Base-by-base conservation (phyloP, 495 filamentous ascomycete genomes). In the Penicillium canariense region DNA sequence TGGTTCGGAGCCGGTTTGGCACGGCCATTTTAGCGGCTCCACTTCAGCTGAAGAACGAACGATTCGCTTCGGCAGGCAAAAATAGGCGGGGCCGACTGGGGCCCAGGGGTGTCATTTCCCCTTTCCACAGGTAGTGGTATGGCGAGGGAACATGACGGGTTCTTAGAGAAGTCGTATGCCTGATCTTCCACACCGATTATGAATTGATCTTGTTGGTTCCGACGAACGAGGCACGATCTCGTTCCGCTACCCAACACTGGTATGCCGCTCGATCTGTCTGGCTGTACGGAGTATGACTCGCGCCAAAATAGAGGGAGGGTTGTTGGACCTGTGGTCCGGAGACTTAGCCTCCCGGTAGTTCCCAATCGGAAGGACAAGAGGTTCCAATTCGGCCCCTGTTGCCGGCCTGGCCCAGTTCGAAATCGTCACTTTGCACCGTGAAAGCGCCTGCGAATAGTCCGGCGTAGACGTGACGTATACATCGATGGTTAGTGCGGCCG, bases 31-130 rank as follows among this genome's bases (percentile, higher is more conserved):
- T n/a, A 4, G 43, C 14, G 23, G 42, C 42, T 45, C 42, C 42
- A 46, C 43, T 30, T 30, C 43, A 46, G 43, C 43, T 46, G 43
- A 46, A 46, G 43, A 30, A 44, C 20, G 36, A 22, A 42, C 22
- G 43, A 9, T 30, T n/a, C 14, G 43, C 43, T 46, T 30, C 43
- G 26, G 26, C 43, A 46, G 40, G 43, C 26, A 30, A 46, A 46
- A 46, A 46, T 46, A 46, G 26, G 43, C 43, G 43, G 43, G 9
- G 17, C 18, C 39, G 14, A 4, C 14, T 15, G 2, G 3, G 43
- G 43, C 26, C 28, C 43, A 17, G 38, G 20, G 20, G 5, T 5
- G 12, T 25, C 6, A n/a, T 23, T 42, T 22, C 20, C 38, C 25
- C 18, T 42, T 25, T 42, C 20, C 17, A 42, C 20, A 12, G 25